Percentiles rank a stretch among this genome's conserved stretches.
These are phyloP conservation scores for Kwoniella shandongensis DNA, from an alignment of 768 basidiomycete genomes.

Conservation along the genomic window DNA sequence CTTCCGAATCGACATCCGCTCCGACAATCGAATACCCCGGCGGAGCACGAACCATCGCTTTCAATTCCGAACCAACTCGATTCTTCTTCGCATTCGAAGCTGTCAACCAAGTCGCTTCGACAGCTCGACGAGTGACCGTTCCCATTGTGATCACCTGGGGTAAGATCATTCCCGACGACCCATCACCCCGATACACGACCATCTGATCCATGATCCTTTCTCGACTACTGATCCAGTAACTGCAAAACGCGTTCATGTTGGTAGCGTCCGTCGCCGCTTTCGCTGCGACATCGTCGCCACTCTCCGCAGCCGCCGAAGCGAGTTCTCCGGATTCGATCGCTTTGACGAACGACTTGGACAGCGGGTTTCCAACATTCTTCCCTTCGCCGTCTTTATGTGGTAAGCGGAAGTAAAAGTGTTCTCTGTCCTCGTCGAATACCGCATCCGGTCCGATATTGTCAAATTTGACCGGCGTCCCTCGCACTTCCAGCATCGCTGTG, in stretches of 20 bases:
- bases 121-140: slow-evolving; percentile 93
- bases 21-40: slow-evolving; percentile 92
- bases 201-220: slow-evolving; percentile 90
- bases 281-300: slow-evolving; percentile 39
- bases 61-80: slow-evolving; percentile 95
- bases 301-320: slow-evolving; percentile 65
- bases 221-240: slow-evolving; percentile 94
- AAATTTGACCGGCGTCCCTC: slow-evolving; percentile 14
- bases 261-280: slow-evolving; percentile 79
- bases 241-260: slow-evolving; percentile 89
- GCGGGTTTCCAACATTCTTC: slow-evolving; percentile 91
- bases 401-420: slow-evolving; percentile 75
- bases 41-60: slow-evolving; percentile 95
- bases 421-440: slow-evolving; percentile 58
- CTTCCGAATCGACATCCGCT: slow-evolving; percentile 97
- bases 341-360: slow-evolving; percentile 84
- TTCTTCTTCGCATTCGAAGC: slow-evolving; percentile 98
- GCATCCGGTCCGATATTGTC: slow-evolving; percentile 21
- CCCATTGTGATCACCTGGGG: slow-evolving; percentile 99
- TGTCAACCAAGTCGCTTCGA: slow-evolving; percentile 97
- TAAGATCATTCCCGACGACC: slow-evolving; percentile 71
- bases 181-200: slow-evolving; percentile 74
- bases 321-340: slow-evolving; percentile 83
- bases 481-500: slow-evolving; percentile 2
- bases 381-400: slow-evolving; percentile 95